Evolutionary conservation across 495 filamentous ascomycete genomes (phyloP).

Genomic region (Penicillium argentinense): DNA sequence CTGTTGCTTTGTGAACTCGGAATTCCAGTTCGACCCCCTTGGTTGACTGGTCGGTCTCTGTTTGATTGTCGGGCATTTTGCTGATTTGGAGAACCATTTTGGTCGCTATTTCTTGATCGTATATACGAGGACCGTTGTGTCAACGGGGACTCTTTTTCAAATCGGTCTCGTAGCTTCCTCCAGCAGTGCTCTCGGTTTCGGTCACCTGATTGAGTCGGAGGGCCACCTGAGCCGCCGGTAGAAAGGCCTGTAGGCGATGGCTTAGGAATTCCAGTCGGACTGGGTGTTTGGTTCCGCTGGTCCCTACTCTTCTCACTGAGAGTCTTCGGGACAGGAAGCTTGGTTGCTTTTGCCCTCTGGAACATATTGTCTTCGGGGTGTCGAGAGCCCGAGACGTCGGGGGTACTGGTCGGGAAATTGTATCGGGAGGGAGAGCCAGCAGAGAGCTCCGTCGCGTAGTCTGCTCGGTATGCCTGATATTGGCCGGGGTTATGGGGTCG

Average conservation of each 20-base stretch:
- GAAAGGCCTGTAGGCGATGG: conserved; percentile 12
- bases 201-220: conserved; percentile 12
- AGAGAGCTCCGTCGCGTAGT: conserved; percentile 18
- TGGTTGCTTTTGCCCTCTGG: conserved; percentile 28
- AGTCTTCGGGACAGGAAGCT: conserved; percentile 33
- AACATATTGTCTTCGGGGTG: conserved; percentile 7
- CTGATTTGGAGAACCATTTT: conserved; percentile 6
- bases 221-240: conserved; percentile 11
- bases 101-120: conserved; percentile 25
- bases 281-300: conserved; percentile 18
- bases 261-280: conserved; percentile 23
- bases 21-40: conserved; percentile 22
- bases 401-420: background rate
- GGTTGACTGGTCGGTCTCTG: background rate
- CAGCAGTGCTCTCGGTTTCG: conserved; percentile 33
- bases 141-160: conserved; percentile 30
- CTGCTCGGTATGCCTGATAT: conserved; percentile 27
- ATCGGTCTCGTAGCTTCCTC: conserved; percentile 31
- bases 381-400: conserved; percentile 8
- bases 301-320: conserved; percentile 20
- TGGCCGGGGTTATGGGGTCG: conserved; percentile 18
- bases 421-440: conserved; percentile 7
- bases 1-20: conserved; percentile 25
- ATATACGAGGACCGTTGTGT: conserved; percentile 13
- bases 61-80: background rate